Base-by-base conservation (phyloP, 2,329 filamentous ascomycete genomes). In the Neopestalotiopsis clavispora region DNA sequence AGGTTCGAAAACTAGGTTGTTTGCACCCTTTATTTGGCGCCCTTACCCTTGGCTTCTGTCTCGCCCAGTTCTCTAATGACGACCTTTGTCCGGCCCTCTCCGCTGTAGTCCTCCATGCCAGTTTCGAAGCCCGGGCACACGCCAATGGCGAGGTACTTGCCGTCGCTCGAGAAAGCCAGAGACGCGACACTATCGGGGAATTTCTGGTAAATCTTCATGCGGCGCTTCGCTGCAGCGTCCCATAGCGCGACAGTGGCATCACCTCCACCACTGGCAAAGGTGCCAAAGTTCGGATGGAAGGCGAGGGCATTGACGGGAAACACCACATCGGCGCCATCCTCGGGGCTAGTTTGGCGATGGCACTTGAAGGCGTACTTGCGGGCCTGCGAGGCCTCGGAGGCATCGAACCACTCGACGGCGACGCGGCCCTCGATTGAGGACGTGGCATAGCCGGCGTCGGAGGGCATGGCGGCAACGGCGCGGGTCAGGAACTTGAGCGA, bases 341-440 rank as follows among this genome's bases (percentile, higher is more conserved):
- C 78, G 38, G 70, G 80, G 52, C 87, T 87, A 10, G 90, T 87
- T 79, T 97, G 94, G 4, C 96, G 89, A 81, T 99, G 96, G 81
- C 96, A 99, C 81, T 99, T 99, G 89, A 99, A 99, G 14, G 96
- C 96, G 80, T 98, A 99, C 80, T 98, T 98, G 73, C 95, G 89
- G 52, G 93, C 92, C 82, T 98, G 95, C 4, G 93, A 95, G 79
- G 95, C 93, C 57, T 90, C 85, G 4, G 90, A 93, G 17, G 96
- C 93, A 78, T 98, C 96, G 79, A 99, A 98, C 94, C 95, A 98
- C 80, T 99, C 96, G 1, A 99, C 96, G 0, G 95, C 95, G 1
- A 99, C 94, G 74, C 96, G 91, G 4, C 96, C 96, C 79, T 99
- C 96, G 75, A 99, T 99, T 75, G 91, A 95, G 69, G 90, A 94